Percentiles rank a stretch among this genome's conserved stretches.
These are phyloP conservation scores for Macrophomina pseudophaseolina DNA, from an alignment of 2,329 filamentous ascomycete genomes.

Conservation along the genomic window DNA sequence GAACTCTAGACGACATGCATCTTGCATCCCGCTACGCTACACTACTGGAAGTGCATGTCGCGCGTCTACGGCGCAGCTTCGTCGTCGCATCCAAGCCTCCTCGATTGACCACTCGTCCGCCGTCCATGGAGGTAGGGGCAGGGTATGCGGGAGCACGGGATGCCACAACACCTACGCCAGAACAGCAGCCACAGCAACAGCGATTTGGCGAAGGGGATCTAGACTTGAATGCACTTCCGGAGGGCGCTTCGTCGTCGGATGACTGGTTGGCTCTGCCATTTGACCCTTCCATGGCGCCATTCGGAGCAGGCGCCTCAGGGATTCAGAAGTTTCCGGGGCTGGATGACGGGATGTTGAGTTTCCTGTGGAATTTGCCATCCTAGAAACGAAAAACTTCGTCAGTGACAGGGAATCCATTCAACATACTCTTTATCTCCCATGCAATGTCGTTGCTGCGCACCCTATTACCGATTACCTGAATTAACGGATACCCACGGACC, in stretches of 20 bases:
- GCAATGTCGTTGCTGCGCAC: too few relatives aligned
- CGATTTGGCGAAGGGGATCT: not conserved
- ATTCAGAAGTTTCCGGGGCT: constrained; percentile 44
- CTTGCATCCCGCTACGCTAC: constrained; percentile 58
- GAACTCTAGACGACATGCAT: constrained; percentile 58
- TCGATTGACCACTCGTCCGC: constrained; percentile 39
- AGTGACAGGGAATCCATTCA: not conserved
- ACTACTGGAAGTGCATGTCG: constrained; percentile 53
- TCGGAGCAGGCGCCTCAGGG: constrained; percentile 37
- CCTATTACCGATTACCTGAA: too few relatives aligned
- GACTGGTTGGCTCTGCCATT: constrained; percentile 47
- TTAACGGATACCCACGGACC: not conserved
- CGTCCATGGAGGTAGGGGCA: constrained; percentile 36
- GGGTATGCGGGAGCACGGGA: not conserved
- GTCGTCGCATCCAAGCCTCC: constrained; percentile 44
- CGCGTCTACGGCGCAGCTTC: constrained; percentile 43
- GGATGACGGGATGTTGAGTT: constrained; percentile 45
- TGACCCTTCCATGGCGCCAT: constrained; percentile 47
- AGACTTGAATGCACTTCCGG: not conserved
- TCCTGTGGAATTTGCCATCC: constrained; percentile 45
- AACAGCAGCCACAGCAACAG: constrained; percentile 3
- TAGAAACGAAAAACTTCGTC: not conserved
- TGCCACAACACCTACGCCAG: not conserved
- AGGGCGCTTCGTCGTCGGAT: constrained; percentile 31
- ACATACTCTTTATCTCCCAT: too few relatives aligned